phyloP scores from a whole-genome alignment of 2,329 filamentous ascomycete species.

The Colletotrichum sp. region DNA sequence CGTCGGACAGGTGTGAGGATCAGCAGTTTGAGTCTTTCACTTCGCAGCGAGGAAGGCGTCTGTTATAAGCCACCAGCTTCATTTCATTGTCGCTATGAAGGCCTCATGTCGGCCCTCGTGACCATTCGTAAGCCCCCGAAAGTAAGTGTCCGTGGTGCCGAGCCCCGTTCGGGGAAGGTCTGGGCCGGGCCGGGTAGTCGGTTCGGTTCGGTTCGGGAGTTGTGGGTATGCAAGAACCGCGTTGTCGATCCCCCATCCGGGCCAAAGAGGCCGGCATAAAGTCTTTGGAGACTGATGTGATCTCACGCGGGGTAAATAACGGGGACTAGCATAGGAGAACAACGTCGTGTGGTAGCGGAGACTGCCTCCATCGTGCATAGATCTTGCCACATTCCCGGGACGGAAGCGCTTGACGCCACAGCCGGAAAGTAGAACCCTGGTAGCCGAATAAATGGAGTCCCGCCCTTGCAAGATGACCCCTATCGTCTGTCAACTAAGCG shows the following conservation, averaged over 20 bases:
- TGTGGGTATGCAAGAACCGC: no score
- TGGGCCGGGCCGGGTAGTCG: not conserved
- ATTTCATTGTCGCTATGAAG: not conserved
- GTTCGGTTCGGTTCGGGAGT: conserved; percentile 6
- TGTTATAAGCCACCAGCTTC: not conserved
- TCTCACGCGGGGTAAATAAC: not conserved
- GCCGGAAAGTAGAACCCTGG: not conserved
- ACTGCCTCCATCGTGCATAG: fast-evolving
- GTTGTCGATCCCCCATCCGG: not conserved
- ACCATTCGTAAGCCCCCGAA: not conserved
- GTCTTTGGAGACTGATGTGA: not conserved
- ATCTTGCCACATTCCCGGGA: not conserved
- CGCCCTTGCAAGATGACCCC: fast-evolving
- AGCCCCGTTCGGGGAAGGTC: not conserved
- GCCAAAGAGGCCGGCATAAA: not conserved
- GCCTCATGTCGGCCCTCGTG: not conserved
- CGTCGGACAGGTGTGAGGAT: not conserved
- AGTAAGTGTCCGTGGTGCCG: not conserved
- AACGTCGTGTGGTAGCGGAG: not conserved
- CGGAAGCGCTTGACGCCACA: not conserved
- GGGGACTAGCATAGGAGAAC: not conserved
- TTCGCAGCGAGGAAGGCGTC: not conserved
- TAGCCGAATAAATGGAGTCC: fast-evolving
- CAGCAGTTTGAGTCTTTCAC: fast-evolving
- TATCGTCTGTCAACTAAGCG: not conserved